A percentile compares a stretch with the other conserved stretches of the same genome.
phyloP scores from a whole-genome alignment of 192 early-diverging fungal species.

The Powellomyces hirtus region DNA sequence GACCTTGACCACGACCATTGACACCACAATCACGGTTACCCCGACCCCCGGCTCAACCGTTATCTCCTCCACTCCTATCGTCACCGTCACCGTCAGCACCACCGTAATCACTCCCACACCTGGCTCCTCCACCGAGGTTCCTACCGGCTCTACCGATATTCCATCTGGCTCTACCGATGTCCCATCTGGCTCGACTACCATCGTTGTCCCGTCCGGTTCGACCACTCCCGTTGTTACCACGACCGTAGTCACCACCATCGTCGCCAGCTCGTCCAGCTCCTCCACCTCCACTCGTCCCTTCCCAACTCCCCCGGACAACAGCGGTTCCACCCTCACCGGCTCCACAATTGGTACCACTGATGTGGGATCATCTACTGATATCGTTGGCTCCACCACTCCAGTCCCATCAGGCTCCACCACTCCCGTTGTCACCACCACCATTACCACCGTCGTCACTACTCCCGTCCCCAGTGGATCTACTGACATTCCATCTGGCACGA shows the following conservation, averaged over 20 bases:
- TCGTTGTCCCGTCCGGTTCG: background rate
- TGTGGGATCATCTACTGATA: background rate
- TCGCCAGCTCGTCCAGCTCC: background rate
- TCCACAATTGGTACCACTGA: background rate
- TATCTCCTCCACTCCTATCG: background rate
- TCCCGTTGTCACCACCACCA: background rate
- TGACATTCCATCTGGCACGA: no score
- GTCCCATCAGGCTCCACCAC: background rate
- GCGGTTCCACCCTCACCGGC: background rate
- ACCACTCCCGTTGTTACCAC: background rate
- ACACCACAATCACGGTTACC: background rate
- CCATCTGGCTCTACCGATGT: background rate
- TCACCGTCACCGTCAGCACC: background rate
- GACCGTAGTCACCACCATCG: background rate
- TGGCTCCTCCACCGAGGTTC: background rate
- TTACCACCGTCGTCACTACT: background rate
- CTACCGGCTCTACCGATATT: background rate
- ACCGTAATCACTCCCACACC: background rate
- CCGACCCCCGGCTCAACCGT: background rate
- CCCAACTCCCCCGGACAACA: background rate
- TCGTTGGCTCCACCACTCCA: background rate
- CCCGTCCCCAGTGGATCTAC: no score
- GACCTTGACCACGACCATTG: conserved; percentile 3
- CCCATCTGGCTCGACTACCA: background rate
- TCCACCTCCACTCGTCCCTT: background rate